These are phyloP conservation scores for Neopestalotiopsis clavispora DNA, from an alignment of 2,329 filamentous ascomycete species.

Conservation along the genomic window DNA sequence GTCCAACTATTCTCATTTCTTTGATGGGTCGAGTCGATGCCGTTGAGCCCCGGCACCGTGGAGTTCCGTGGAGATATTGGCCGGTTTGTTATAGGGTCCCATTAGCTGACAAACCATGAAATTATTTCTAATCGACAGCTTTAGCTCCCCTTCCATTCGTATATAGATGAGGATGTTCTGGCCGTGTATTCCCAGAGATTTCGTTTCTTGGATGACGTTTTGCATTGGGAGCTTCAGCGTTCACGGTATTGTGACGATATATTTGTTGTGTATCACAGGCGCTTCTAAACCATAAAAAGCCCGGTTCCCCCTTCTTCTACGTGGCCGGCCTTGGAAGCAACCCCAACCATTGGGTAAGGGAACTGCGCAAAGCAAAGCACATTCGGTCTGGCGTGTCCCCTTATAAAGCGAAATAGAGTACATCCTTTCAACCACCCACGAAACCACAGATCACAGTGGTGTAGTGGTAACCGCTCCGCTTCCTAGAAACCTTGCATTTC, in stretches of 20 bases:
- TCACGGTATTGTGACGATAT: too few relatives aligned
- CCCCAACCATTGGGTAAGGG: too few relatives aligned
- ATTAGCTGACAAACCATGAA: background rate
- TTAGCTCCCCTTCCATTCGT: too few relatives aligned
- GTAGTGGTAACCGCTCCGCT: background rate
- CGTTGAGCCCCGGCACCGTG: background rate
- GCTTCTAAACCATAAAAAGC: too few relatives aligned
- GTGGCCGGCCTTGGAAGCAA: too few relatives aligned
- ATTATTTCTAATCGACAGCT: background rate
- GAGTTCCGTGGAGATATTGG: conserved; percentile 3
- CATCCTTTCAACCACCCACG: background rate
- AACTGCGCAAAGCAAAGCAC: too few relatives aligned
- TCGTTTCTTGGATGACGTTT: too few relatives aligned
- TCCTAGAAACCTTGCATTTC: background rate
- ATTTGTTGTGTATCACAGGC: too few relatives aligned
- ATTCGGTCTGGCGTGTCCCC: background rate
- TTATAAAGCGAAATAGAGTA: background rate
- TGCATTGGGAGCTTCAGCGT: too few relatives aligned
- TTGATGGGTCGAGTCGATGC: background rate
- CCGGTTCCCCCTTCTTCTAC: too few relatives aligned
- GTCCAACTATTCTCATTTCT: background rate
- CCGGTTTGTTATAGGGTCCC: background rate
- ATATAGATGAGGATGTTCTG: too few relatives aligned
- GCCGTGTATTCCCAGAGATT: background rate
- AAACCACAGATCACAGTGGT: conserved; percentile 4